Conservation (phyloP, 192 early-diverging fungal species). For the Martensiomyces pterosporus region DNA sequence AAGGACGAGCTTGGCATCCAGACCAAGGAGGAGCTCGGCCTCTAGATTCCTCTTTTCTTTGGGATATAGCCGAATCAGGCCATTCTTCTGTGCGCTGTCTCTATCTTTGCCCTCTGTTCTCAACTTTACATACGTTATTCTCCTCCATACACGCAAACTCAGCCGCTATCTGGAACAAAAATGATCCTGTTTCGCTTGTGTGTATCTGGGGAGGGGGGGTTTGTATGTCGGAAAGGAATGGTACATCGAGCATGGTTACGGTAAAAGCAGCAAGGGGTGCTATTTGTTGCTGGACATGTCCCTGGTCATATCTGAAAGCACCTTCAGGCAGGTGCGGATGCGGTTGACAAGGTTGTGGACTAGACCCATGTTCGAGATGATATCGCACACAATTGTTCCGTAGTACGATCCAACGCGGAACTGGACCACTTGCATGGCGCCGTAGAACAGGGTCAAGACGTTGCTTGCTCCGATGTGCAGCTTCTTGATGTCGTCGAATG, state of each 20-base stretch:
- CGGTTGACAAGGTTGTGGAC: slow-evolving; percentile 42
- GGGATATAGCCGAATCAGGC: no score
- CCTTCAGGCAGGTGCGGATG: slow-evolving; percentile 27
- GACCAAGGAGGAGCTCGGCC: slow-evolving; percentile 86
- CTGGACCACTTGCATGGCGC: slow-evolving; percentile 42
- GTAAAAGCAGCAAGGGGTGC: no score
- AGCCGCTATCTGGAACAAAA: no score
- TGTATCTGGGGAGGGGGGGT: no score
- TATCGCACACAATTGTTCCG: slow-evolving; percentile 44
- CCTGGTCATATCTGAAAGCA: slow-evolving; percentile 26
- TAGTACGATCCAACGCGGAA: slow-evolving; percentile 48
- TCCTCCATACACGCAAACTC: no score
- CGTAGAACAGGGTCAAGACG: slow-evolving; percentile 40
- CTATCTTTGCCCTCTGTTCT: no score
- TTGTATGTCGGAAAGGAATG: no score
- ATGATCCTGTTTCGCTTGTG: no score
- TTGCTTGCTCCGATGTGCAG: slow-evolving; percentile 37
- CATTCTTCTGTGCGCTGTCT: no score
- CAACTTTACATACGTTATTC: no score
- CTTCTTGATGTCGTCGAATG: slow-evolving; percentile 43
- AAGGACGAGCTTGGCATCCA: slow-evolving; percentile 83
- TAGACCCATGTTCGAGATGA: slow-evolving; percentile 38
- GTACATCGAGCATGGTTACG: no score
- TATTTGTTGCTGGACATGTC: no score
- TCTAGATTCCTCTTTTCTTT: slow-evolving; percentile 40